Conservation (phyloP, 805 yeast genomes). For the Yarrowia deformans region DNA sequence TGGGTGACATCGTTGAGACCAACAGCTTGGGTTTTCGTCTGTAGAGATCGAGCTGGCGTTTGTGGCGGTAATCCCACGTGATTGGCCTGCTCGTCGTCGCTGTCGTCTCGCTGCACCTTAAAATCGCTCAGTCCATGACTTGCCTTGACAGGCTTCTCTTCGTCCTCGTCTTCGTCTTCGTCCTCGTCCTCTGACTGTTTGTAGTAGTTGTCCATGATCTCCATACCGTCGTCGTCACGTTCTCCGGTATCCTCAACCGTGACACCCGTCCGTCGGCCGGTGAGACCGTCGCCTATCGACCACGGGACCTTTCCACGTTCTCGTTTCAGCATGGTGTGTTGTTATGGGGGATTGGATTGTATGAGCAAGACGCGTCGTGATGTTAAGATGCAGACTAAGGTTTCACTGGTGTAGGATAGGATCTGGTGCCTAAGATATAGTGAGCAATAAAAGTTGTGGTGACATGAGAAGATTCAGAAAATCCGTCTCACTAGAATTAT, state of each 20-base stretch:
- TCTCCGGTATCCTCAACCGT: constrained; percentile 24
- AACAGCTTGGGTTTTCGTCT: neutral
- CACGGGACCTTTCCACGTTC: constrained; percentile 9
- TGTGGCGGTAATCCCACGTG: neutral
- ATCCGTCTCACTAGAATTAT: too few species aligned
- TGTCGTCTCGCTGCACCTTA: constrained; percentile 12
- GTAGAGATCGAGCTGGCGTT: neutral
- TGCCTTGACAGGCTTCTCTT: neutral
- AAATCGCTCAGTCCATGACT: neutral
- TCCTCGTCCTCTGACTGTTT: constrained; percentile 1
- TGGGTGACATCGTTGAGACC: neutral
- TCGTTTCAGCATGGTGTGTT: constrained; percentile 23
- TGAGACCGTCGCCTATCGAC: constrained; percentile 16
- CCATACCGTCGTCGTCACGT: constrained; percentile 22
- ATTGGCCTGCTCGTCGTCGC: constrained; percentile 8
- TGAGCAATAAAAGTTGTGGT: too few species aligned
- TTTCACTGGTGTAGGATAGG: neutral
- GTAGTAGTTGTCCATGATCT: neutral
- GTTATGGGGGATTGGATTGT: neutral
- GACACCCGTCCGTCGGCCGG: constrained; percentile 30
- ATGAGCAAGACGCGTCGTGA: constrained; percentile 11
- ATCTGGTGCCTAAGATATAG: neutral
- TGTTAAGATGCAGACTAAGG: neutral
- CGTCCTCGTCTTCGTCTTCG: neutral
- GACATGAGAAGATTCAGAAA: too few species aligned